Conservation (phyloP, 345 rosid species). For the Populus ilicifolia region DNA sequence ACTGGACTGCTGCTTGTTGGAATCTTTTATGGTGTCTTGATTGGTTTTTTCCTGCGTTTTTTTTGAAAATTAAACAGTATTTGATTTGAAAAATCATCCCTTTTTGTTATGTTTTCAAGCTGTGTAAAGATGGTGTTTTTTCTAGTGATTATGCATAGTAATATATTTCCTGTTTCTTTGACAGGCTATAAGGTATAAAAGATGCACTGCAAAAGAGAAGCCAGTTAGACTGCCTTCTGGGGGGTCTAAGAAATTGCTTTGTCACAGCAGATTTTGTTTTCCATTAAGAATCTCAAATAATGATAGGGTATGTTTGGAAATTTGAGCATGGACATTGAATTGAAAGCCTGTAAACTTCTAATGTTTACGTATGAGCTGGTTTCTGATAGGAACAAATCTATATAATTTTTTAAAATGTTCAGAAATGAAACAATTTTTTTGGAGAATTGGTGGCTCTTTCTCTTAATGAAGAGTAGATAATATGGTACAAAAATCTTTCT, state of each 20-base stretch:
- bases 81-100: background rate
- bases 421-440: background rate
- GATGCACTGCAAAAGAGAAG: slow-evolving; percentile 17
- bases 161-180: background rate
- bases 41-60: background rate
- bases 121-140: background rate
- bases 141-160: background rate
- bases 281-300: slow-evolving; percentile 19
- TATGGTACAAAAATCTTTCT: background rate
- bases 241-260: slow-evolving; percentile 23
- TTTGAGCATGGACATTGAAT: background rate
- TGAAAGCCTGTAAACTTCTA: too few species aligned
- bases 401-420: background rate
- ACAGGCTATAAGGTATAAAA: slow-evolving; percentile 33
- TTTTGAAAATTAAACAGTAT: background rate
- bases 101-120: background rate
- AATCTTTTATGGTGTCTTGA: background rate
- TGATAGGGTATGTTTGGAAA: slow-evolving; percentile 30
- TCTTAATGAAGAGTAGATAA: background rate
- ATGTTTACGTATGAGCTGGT: background rate
- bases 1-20: background rate
- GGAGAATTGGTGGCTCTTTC: background rate
- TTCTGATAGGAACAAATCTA: background rate
- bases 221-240: background rate
- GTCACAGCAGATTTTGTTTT: slow-evolving; percentile 7